A percentile compares a stretch with the other conserved stretches of the same genome.
Conservation (phyloP, 2,329 filamentous ascomycete species). For the Diaporthe sp. region DNA sequence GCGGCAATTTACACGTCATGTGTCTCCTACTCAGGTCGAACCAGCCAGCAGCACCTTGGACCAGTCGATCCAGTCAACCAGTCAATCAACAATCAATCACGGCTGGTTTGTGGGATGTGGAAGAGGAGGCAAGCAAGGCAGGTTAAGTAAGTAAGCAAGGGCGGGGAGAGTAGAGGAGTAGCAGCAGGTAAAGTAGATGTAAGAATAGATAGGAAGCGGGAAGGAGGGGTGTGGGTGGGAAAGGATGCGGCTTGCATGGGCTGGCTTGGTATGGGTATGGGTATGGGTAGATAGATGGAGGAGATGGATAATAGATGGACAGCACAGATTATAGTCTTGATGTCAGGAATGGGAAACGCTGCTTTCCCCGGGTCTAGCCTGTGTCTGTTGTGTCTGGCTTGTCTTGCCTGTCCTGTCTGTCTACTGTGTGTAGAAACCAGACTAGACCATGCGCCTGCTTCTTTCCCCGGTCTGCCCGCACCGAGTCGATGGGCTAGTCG, state of each 20-base stretch:
- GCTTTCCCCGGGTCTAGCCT: conserved; percentile 5
- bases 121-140: background rate
- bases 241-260: conserved; percentile 18
- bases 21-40: conserved; percentile 25
- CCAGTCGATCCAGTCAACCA: conserved; percentile 7
- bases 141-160: background rate
- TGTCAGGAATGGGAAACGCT: conserved; percentile 15
- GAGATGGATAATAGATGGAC: background rate
- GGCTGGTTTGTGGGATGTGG: background rate
- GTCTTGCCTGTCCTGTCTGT: background rate
- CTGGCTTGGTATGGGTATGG: conserved; percentile 1
- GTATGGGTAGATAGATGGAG: conserved; percentile 1
- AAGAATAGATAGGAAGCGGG: conserved; percentile 2
- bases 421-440: background rate
- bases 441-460: background rate
- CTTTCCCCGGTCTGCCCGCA: conserved; percentile 26
- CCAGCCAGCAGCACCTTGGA: background rate
- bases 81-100: background rate
- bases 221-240: conserved; percentile 5
- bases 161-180: background rate
- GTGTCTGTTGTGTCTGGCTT: background rate
- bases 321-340: conserved; percentile 7
- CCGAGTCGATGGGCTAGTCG: conserved; percentile 37
- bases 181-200: conserved; percentile 1
- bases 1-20: conserved; percentile 32